Conservation (phyloP, 2,329 filamentous ascomycete species). For the Amylocarpus encephaloides region DNA sequence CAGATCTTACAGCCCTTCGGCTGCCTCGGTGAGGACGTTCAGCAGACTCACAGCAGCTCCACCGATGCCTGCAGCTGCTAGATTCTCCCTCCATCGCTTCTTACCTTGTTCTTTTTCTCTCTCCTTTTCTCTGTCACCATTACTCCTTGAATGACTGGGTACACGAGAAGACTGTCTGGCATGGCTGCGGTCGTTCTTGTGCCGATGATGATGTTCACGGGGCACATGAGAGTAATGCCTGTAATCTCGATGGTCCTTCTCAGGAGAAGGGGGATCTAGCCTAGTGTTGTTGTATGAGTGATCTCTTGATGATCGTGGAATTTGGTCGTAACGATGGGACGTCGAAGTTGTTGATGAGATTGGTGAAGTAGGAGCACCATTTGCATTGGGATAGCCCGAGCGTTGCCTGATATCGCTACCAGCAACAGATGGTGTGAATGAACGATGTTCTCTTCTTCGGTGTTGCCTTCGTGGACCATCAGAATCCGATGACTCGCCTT, state of each 20-base stretch:
- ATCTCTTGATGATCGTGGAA: slow-evolving; percentile 3
- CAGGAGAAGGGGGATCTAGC: not conserved
- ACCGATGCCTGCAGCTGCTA: slow-evolving; percentile 53
- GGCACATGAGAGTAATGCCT: not conserved
- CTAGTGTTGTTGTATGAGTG: not conserved
- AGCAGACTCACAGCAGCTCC: slow-evolving; percentile 54
- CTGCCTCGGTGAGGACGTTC: slow-evolving; percentile 52
- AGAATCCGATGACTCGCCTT: slow-evolving; percentile 11
- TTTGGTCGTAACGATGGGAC: not conserved
- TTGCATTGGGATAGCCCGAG: slow-evolving; percentile 24
- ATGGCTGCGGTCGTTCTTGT: not conserved
- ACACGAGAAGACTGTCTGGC: not conserved
- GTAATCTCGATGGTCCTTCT: not conserved
- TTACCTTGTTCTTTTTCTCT: slow-evolving; percentile 25
- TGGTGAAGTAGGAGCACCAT: slow-evolving; percentile 15
- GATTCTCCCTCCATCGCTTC: slow-evolving; percentile 45
- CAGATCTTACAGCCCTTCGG: slow-evolving; percentile 28
- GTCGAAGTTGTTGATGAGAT: not conserved
- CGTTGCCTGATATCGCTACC: slow-evolving; percentile 9
- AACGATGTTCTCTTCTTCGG: slow-evolving; percentile 1
- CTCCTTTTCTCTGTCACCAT: slow-evolving; percentile 1
- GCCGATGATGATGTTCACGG: not conserved
- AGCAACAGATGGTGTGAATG: slow-evolving; percentile 3
- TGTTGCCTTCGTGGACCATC: slow-evolving; percentile 1
- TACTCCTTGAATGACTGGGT: slow-evolving; percentile 5